Percentiles rank a stretch among this genome's conserved stretches.
Conservation (phyloP, 345 rosid species). For the Ailanthus altissimus region DNA sequence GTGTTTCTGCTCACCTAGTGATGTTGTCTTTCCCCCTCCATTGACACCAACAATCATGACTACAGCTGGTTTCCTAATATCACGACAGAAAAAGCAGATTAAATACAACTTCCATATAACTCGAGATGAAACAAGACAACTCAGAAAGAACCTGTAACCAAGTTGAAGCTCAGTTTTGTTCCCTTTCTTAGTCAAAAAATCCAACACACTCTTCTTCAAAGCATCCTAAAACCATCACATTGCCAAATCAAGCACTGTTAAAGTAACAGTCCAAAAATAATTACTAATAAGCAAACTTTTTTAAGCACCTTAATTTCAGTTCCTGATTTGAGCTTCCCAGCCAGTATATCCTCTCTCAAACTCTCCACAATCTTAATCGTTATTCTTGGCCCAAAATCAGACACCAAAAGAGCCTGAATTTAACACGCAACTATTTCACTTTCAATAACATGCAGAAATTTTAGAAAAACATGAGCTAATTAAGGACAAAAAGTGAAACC, state of each 20-base stretch:
- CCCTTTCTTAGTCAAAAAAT: conserved; percentile 64
- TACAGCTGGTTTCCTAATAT: conserved; percentile 85
- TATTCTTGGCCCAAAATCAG: conserved; percentile 95
- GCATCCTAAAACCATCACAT: conserved; percentile 56
- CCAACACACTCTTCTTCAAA: conserved; percentile 73
- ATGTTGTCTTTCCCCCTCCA: conserved; percentile 98
- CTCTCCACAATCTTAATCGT: conserved; percentile 87
- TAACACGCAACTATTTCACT: neutral
- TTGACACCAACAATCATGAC: conserved; percentile 85
- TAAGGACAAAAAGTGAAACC: conserved; percentile 37
- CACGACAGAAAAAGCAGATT: conserved; percentile 6
- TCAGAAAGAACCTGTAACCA: conserved; percentile 65
- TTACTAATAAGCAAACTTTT: too few species aligned
- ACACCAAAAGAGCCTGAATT: conserved; percentile 71
- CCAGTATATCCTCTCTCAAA: conserved; percentile 71
- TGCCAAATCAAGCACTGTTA: too few species aligned
- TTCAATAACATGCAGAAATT: neutral
- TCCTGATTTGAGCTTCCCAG: conserved; percentile 89
- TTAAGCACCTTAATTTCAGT: conserved; percentile 74
- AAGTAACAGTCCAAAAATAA: too few species aligned
- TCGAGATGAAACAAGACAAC: neutral
- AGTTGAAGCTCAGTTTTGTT: conserved; percentile 81
- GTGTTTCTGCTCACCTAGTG: conserved; percentile 65
- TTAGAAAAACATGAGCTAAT: neutral
- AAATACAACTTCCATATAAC: neutral